Base-by-base conservation (phyloP, 2,329 filamentous ascomycete genomes). In the Trichoderma lentiforme region DNA sequence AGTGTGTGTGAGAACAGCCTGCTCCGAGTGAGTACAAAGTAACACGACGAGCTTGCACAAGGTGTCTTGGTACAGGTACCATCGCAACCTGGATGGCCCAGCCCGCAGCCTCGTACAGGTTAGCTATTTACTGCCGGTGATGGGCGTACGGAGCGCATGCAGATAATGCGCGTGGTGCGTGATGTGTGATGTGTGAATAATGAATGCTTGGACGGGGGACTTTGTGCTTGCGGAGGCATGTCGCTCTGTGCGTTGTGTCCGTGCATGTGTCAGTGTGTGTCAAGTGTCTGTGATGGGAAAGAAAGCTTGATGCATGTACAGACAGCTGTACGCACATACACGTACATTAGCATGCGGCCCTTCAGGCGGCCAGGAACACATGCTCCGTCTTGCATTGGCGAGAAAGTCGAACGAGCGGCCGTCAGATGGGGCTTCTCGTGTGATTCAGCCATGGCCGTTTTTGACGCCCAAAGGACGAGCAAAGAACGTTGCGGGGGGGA, bases 281-380 rank as follows among this genome's bases (percentile, higher is more conserved):
- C 56, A n/a, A 32, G 15, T 32, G 56, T 30, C 28, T 30, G 56
- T 58, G 56, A 21, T 12, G n/a, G 56, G 36, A 39, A 39, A 39
- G 36, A 39, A 39, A 39, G 36, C 36, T 39, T 39, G 60, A 43
- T 57, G 68, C 34, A 53, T 70, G 58, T 36, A 66, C 61, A 64
- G 51, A 57, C 60, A 64, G 51, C 61, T 34, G 51, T 65, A 51
- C 69, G 26, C 69, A 65, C 61, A 64, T 60, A 30, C 18, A 21
- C 47, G 39, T 47, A 60, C 57, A 62, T 26, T 26, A 47, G 66
- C 32, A 58, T 62, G 66, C 57, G 60, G 58, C 58, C 58, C 56
- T 73, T 73, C 73, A 74, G 74, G 74, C 70, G 74, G 73, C 73
- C 74, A 72, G 72, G 74, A 66, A 72, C 72, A 72, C 71, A 74